A percentile compares a stretch with the other conserved stretches of the same genome.
phyloP scores from a whole-genome alignment of 148 eudicot genomes.

The Persicaria maculosa region DNA sequence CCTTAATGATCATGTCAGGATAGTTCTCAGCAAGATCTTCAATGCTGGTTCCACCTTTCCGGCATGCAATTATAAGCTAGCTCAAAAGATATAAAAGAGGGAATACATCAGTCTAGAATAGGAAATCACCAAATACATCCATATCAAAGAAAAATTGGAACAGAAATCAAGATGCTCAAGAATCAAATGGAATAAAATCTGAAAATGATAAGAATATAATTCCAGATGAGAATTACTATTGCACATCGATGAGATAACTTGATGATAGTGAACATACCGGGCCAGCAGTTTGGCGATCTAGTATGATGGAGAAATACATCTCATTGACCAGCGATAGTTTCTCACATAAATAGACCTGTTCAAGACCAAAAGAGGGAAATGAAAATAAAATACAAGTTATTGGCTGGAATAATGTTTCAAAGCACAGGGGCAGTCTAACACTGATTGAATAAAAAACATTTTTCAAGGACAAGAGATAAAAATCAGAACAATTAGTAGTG shows the following conservation, averaged over 20 bases:
- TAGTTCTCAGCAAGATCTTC: conserved; percentile 96
- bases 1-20: conserved; percentile 98
- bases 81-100: neutral
- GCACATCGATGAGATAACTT: neutral
- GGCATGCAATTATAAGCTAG: conserved; percentile 86
- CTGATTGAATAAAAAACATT: neutral
- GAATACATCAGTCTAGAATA: neutral
- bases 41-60: conserved; percentile 94
- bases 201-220: neutral
- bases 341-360: conserved; percentile 85
- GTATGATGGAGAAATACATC: conserved; percentile 97
- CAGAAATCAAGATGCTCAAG: neutral
- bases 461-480: neutral
- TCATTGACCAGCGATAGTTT: conserved; percentile 82
- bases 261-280: conserved; percentile 57
- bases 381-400: neutral
- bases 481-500: neutral
- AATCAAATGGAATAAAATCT: neutral
- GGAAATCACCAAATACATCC: neutral
- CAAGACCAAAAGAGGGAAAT: neutral
- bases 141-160: neutral
- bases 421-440: neutral
- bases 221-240: neutral
- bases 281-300: conserved; percentile 82
- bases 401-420: neutral